These are phyloP conservation scores for Murraya koenigii DNA, from an alignment of 345 rosid species.

Conservation along the genomic window DNA sequence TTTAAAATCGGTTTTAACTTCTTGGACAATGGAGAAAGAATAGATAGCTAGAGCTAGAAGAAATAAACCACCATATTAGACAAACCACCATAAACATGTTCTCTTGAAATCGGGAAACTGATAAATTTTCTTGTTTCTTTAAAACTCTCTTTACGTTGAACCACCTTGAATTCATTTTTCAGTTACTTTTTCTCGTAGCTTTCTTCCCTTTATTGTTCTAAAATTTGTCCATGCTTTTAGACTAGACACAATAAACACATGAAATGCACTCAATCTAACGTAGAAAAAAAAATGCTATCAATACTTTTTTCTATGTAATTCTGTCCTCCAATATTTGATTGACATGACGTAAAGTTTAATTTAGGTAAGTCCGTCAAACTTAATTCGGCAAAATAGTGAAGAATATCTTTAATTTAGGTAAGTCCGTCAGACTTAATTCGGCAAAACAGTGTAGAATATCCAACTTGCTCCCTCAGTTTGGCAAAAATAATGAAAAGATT, in stretches of 20 bases:
- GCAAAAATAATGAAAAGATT: too few species aligned
- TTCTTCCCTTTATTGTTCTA: background rate
- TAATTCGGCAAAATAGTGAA: background rate
- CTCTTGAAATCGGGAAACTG: background rate
- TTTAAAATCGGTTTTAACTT: background rate
- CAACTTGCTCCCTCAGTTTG: too few species aligned
- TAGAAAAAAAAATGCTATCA: background rate
- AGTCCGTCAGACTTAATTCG: background rate
- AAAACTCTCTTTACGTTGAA: constrained; percentile 1
- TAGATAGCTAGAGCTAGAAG: background rate
- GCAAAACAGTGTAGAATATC: background rate
- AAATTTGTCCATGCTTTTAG: background rate
- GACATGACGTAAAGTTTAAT: background rate
- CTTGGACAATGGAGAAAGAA: background rate
- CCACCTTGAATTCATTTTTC: background rate
- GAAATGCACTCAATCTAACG: background rate
- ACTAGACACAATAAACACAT: background rate
- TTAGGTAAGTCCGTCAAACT: background rate
- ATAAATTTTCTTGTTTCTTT: background rate
- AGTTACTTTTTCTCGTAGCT: background rate
- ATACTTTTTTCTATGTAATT: background rate
- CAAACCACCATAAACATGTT: background rate
- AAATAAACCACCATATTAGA: background rate
- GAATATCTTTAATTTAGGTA: too few species aligned
- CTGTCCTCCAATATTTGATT: background rate